Base-by-base conservation (phyloP, 176 grass and related monocot genomes). In the Aegilops longissima region DNA sequence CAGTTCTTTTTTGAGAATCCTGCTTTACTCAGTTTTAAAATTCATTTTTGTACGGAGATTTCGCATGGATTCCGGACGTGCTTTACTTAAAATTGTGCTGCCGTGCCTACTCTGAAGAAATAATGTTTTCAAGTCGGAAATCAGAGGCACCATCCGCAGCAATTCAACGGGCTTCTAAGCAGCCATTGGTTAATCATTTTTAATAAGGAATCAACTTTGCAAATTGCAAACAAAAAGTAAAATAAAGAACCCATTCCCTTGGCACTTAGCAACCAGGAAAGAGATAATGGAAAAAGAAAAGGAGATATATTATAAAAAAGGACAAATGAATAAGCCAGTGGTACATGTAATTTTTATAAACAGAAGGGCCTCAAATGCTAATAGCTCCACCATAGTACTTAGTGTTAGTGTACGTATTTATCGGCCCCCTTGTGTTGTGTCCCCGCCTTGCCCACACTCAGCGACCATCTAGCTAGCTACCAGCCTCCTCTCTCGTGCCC, bases 371-470 rank as follows among this genome's bases (percentile, higher is more conserved):
- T 51, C 1, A 79, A 6, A 1, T 20, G 76, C 8, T 81, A 88
- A 84, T 18, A 12, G 73, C 17, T 16, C 6, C 1, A 20, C 39
- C 62, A n/a, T 91, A 18, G 56, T 59, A 59, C 8, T 59, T 21
- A 21, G 17, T 8, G 18, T 59, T 21, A 21, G 18, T 9, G 18
- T 21, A 59, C 56, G 18, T 59, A 88, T 91, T 91, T 91, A 91
- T 91, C 13, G 9, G 16, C 25, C 54, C 54, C 24, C 27, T 9
- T 16, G 44, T 76, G 44, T 11, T 76, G 14, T 85, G 80, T 82
- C 89, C 87, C 82, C 73, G 81, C 83, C 85, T 84, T 91, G 62
- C 77, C 84, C 89, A 51, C 73, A 86, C 78, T 38, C 38, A 0
- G 3, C 16, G 5, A 30, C 73, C 73, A 52, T 75, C 24, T 30